Evolutionary conservation across 2,329 filamentous ascomycete species (phyloP), one percentile per base, ranked within the genome.

Genomic region (Stagonosporopsis chrysanthemi): DNA sequence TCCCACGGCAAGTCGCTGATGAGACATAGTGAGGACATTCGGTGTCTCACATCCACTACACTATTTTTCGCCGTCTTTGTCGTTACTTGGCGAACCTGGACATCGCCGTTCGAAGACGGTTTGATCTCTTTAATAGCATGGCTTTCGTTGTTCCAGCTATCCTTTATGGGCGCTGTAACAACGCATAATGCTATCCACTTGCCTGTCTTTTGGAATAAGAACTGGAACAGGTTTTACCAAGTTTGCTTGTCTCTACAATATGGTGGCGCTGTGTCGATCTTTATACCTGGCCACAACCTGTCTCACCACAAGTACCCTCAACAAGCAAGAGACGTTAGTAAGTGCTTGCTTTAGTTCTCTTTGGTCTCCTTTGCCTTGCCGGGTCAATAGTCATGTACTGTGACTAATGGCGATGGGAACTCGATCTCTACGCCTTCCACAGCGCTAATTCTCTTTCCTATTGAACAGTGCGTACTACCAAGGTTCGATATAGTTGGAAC

Each of bases 291-390:
- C 29, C 43, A 46, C 29, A 46, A 46, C 9, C 24, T 46, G 43
- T 46, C 43, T 35, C 43, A 46, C 31, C 43, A 46, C 31, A 46
- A 46, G 19, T 46, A 46, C 29, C 43, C 43, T 26, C 43, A 46
- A 36, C 43, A 46, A 46, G 31, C 43, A 36, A 46, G 43, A 46
- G 43, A 46, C 28, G 43, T 46, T 46, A 46, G 43, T 46, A 46
- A 46, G 43, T 46, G 17, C 31, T 24, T 6, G 8, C 22, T 46
- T n/a, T 7, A 36, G 15, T 36, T 36, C 6, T 9, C 36, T 26
- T 46, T 14, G 17, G 29, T 24, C 19, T 36, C 11, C 29, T 12
- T 17, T 26, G 29, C 43, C 19, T 36, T 46, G 29, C 31, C 14
- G 29, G n/a, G 11, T 36, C 12, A 24, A 2, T 19, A 35, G 31